Conservation (phyloP, 139 green algal species). For the Coelastrella sp. region DNA sequence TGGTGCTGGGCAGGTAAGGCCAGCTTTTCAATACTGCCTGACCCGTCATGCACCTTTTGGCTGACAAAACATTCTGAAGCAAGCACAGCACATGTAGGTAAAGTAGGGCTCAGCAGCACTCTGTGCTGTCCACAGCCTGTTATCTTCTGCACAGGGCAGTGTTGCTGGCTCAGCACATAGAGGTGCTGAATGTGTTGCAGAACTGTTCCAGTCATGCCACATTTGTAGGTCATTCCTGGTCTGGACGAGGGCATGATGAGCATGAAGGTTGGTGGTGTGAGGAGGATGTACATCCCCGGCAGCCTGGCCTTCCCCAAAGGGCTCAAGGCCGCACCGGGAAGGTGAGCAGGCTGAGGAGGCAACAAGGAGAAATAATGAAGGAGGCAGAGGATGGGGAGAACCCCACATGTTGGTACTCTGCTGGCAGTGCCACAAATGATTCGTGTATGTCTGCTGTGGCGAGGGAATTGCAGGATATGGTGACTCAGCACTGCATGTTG, state of each 20-base stretch:
- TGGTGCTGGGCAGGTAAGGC: conserved; percentile 59
- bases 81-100: neutral
- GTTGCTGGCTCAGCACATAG: neutral
- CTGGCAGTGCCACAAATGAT: neutral
- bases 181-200: neutral
- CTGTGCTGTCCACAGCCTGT: neutral
- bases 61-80: neutral
- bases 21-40: conserved; percentile 23
- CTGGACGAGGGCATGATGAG: conserved; percentile 92
- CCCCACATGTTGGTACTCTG: neutral
- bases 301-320: conserved; percentile 92
- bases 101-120: neutral
- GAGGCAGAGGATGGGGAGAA: neutral
- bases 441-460: neutral
- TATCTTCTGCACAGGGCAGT: neutral
- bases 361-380: neutral
- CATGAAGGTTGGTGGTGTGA: conserved; percentile 90
- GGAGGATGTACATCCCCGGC: conserved; percentile 96
- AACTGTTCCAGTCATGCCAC: conserved; percentile 44
- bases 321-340: conserved; percentile 74
- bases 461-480: no score
- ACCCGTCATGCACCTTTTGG: neutral
- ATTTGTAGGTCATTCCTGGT: conserved; percentile 58
- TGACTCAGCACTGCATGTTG: no score
- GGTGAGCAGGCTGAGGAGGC: conserved; percentile 27